Percentiles rank a stretch among this genome's conserved stretches.
Evolutionary conservation across 1,284 basidiomycete species (phyloP).

Genomic region (Fomitopsis pinicola): DNA sequence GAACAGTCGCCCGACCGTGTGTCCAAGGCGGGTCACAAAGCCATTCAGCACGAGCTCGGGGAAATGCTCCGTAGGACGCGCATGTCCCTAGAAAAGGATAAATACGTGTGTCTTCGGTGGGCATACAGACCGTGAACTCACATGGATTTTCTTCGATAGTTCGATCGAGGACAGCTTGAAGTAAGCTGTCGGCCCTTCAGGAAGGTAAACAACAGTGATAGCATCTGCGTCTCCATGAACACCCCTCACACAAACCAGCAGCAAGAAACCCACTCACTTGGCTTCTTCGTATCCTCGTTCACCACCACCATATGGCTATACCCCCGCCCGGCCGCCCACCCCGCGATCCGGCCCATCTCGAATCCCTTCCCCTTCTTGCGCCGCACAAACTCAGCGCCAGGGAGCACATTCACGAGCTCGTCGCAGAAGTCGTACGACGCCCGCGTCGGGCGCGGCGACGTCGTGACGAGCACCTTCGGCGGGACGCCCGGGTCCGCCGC

Average conservation of each 20-base stretch:
- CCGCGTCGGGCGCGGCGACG: slow-evolving; percentile 83
- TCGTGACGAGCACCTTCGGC: slow-evolving; percentile 88
- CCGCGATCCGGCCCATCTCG: slow-evolving; percentile 89
- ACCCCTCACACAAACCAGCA: background rate
- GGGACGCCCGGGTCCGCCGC: slow-evolving; percentile 61
- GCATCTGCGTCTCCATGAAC: slow-evolving; percentile 56
- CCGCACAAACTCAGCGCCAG: slow-evolving; percentile 91
- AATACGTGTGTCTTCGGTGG: background rate
- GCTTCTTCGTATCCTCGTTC: slow-evolving; percentile 91
- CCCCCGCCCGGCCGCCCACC: slow-evolving; percentile 88
- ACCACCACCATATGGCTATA: slow-evolving; percentile 91
- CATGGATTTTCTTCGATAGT: slow-evolving; percentile 83
- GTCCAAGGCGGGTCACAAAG: slow-evolving; percentile 92
- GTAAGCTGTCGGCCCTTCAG: slow-evolving; percentile 91
- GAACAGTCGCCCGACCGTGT: slow-evolving; percentile 90
- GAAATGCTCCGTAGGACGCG: slow-evolving; percentile 86
- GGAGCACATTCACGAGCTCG: slow-evolving; percentile 89
- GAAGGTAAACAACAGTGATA: slow-evolving; percentile 88
- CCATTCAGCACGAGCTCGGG: slow-evolving; percentile 96
- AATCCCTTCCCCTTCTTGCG: slow-evolving; percentile 91
- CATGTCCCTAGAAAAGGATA: slow-evolving; percentile 67
- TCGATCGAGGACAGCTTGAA: slow-evolving; percentile 93
- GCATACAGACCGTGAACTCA: slow-evolving; percentile 32
- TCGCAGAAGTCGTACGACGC: slow-evolving; percentile 86
- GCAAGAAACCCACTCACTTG: slow-evolving; percentile 57